Conservation (phyloP, 140 eudicot genomes). For the Senecio squalidus region DNA sequence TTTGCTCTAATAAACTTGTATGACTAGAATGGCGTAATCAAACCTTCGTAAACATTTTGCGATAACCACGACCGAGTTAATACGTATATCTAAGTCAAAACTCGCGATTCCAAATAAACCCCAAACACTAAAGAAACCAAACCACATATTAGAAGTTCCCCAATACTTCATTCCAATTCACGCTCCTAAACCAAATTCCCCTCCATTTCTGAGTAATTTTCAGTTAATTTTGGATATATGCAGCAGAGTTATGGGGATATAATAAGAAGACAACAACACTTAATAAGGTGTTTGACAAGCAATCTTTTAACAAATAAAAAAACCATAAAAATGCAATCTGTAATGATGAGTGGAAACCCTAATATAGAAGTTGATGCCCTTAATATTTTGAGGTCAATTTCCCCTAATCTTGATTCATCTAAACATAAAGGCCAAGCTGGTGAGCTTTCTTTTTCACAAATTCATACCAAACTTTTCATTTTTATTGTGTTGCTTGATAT, state of each 20-base stretch:
- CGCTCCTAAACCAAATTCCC: background rate
- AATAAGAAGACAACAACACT: conserved; percentile 63
- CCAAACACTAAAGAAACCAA: too few relatives aligned
- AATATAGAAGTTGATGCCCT: conserved; percentile 64
- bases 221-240: too few relatives aligned
- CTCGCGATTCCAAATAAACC: too few relatives aligned
- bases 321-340: conserved; percentile 51
- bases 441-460: conserved; percentile 13
- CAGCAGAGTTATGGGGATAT: conserved; percentile 37
- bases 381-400: conserved; percentile 57
- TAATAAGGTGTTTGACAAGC: conserved; percentile 50
- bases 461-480: background rate
- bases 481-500: background rate
- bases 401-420: conserved; percentile 53
- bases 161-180: background rate
- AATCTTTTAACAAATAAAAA: background rate
- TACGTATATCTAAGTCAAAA: too few relatives aligned
- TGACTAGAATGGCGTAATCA: too few relatives aligned
- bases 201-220: too few relatives aligned
- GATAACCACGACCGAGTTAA: too few relatives aligned
- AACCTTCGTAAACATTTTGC: too few relatives aligned
- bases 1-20: too few relatives aligned
- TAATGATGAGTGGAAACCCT: conserved; percentile 28
- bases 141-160: too few relatives aligned
- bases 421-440: conserved; percentile 74